Conservation (phyloP, 1,284 basidiomycete genomes). For the Microbotryum intermedium region DNA sequence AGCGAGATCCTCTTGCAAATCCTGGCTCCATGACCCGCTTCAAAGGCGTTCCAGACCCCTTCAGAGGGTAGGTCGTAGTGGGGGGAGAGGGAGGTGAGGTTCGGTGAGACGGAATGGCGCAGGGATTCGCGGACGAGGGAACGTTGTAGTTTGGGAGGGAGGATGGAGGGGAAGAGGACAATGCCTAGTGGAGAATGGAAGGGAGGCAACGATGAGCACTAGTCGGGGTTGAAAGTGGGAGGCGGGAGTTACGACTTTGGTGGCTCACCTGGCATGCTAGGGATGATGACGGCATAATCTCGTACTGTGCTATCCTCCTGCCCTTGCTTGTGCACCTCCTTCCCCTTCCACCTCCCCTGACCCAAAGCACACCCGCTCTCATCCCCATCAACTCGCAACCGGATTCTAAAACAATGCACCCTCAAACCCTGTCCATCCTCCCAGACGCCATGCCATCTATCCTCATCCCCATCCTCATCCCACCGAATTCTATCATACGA, state of each 20-base stretch:
- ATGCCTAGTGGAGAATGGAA: slow-evolving; percentile 50
- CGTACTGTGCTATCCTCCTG: not conserved
- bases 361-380: slow-evolving; percentile 11
- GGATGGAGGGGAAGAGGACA: slow-evolving; percentile 64
- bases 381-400: slow-evolving; percentile 4
- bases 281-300: slow-evolving; percentile 20
- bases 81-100: slow-evolving; percentile 74
- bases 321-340: slow-evolving; percentile 4
- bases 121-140: slow-evolving; percentile 61
- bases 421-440: not conserved
- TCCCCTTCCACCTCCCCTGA: slow-evolving; percentile 24
- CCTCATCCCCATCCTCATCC: not conserved
- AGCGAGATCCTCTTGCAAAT: not conserved
- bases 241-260: not conserved
- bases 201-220: not conserved
- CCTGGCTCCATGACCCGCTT: not conserved
- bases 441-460: slow-evolving; percentile 14
- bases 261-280: slow-evolving; percentile 25
- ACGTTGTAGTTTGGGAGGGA: slow-evolving; percentile 55
- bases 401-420: slow-evolving; percentile 12
- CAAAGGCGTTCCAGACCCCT: slow-evolving; percentile 59
- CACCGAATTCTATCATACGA: slow-evolving; percentile 3
- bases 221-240: not conserved
- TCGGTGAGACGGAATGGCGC: slow-evolving; percentile 58
- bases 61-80: slow-evolving; percentile 65